phyloP scores from a whole-genome alignment of 441 rosid species.

The Kokia cookei region DNA sequence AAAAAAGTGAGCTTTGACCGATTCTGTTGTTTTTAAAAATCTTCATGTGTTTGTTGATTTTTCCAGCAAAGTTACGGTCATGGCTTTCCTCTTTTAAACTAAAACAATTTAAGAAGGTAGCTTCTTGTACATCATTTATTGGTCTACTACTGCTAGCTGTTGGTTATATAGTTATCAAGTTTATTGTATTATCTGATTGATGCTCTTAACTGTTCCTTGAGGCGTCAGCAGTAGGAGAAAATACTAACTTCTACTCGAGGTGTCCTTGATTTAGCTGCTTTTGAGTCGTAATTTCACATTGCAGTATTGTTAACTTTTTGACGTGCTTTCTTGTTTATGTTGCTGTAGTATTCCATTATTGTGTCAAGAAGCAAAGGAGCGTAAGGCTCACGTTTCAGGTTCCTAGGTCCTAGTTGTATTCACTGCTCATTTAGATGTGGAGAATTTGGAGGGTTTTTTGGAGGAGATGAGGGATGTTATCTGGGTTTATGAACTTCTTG shows the following conservation, averaged over 20 bases:
- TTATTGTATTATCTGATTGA: background rate
- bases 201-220: background rate
- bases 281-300: background rate
- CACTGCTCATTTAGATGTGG: slow-evolving; percentile 29
- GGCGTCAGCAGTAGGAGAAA: background rate
- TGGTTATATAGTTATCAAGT: background rate
- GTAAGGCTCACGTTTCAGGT: background rate
- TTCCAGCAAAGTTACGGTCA: slow-evolving; percentile 10
- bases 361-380: slow-evolving; percentile 17
- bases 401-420: slow-evolving; percentile 9
- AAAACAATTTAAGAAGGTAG: slow-evolving; percentile 1
- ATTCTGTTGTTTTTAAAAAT: slow-evolving; percentile 6
- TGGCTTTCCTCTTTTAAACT: slow-evolving; percentile 8
- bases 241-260: background rate
- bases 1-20: slow-evolving; percentile 32
- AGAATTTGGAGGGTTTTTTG: slow-evolving; percentile 42
- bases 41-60: slow-evolving; percentile 15
- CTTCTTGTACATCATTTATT: slow-evolving; percentile 14
- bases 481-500: slow-evolving; percentile 77
- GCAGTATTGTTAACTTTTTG: background rate
- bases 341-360: slow-evolving; percentile 8
- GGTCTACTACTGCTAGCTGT: slow-evolving; percentile 24
- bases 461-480: slow-evolving; percentile 99
- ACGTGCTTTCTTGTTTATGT: slow-evolving; percentile 4
- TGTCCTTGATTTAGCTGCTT: slow-evolving; percentile 4